Percentiles rank a stretch among this genome's conserved stretches.
Conservation (phyloP, 352 stramenopile species). For the Globisporangium rhizosaccharum region DNA sequence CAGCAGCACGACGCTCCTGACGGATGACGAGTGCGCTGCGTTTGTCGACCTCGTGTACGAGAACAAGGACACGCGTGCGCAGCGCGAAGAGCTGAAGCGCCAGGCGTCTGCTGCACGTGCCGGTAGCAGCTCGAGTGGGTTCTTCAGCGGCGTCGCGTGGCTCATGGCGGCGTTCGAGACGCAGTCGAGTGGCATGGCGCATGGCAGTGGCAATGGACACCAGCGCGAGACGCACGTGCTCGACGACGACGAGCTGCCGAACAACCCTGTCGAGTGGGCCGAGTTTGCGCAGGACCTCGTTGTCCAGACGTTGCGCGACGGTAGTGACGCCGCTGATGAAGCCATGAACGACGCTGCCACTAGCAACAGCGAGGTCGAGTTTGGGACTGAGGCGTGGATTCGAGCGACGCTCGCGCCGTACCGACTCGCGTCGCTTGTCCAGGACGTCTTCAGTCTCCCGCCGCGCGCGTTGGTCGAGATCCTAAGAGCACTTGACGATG, state of each 20-base stretch:
- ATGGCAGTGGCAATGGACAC: slow-evolving; percentile 3
- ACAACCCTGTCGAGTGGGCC: slow-evolving; percentile 35
- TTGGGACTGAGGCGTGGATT: slow-evolving; percentile 60
- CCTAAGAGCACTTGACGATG: slow-evolving; percentile 48
- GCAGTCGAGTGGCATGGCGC: slow-evolving; percentile 16
- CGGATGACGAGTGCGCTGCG: slow-evolving; percentile 36
- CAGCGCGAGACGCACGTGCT: neutral
- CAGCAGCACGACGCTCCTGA: slow-evolving; percentile 17
- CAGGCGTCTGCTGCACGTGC: slow-evolving; percentile 22
- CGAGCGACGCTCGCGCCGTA: slow-evolving; percentile 58
- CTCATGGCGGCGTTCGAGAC: slow-evolving; percentile 63
- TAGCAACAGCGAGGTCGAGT: slow-evolving; percentile 18
- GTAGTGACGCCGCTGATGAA: neutral
- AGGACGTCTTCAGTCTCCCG: slow-evolving; percentile 51
- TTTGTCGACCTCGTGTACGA: slow-evolving; percentile 53
- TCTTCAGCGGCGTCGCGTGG: slow-evolving; percentile 75
- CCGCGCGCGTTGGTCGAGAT: slow-evolving; percentile 37
- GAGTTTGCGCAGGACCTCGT: slow-evolving; percentile 48
- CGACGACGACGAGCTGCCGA: slow-evolving; percentile 17
- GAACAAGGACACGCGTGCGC: slow-evolving; percentile 53
- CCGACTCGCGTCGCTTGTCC: slow-evolving; percentile 52
- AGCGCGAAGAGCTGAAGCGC: slow-evolving; percentile 33
- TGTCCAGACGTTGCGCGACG: slow-evolving; percentile 14
- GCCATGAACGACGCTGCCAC: neutral
- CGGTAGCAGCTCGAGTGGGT: slow-evolving; percentile 22